Conservation (phyloP, 371 early-diverging fungal species). For the Rhizopus microsporus region DNA sequence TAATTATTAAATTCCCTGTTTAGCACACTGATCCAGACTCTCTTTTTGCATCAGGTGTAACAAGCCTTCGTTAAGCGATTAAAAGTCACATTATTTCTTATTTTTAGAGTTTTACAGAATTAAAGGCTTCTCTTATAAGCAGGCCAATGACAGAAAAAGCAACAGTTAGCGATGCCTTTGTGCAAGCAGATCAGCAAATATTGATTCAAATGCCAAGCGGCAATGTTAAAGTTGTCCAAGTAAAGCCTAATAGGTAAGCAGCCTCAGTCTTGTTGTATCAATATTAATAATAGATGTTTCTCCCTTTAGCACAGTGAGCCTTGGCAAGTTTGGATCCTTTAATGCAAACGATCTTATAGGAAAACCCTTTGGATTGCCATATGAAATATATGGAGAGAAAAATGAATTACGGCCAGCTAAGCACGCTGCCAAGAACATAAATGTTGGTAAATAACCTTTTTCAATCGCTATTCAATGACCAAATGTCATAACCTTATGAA, state of each 20-base stretch:
- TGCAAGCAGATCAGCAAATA: conserved; percentile 65
- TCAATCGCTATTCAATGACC: not conserved
- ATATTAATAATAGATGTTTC: not conserved
- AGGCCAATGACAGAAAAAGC: not conserved
- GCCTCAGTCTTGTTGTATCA: not conserved
- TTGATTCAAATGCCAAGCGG: conserved; percentile 85
- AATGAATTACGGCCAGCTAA: conserved; percentile 51
- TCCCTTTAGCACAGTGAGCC: conserved; percentile 55
- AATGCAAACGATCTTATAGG: conserved; percentile 78
- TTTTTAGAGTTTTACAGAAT: no score
- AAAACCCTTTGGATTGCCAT: conserved; percentile 79
- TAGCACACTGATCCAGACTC: no score
- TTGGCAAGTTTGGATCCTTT: conserved; percentile 96
- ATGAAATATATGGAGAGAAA: conserved; percentile 71
- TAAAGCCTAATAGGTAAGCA: conserved; percentile 65
- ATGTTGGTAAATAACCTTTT: conserved; percentile 37
- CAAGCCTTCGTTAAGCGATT: no score
- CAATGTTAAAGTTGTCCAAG: conserved; percentile 76
- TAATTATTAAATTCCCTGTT: not conserved
- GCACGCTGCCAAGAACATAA: conserved; percentile 37
- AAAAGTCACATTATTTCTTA: no score
- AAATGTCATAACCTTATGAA: not conserved
- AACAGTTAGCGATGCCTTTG: conserved; percentile 13
- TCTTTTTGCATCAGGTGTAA: no score
- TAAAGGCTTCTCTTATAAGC: not conserved